Percentiles rank a stretch among this genome's conserved stretches.
Conservation (phyloP, 2,329 filamentous ascomycete genomes). For the Trichophyton simii region DNA sequence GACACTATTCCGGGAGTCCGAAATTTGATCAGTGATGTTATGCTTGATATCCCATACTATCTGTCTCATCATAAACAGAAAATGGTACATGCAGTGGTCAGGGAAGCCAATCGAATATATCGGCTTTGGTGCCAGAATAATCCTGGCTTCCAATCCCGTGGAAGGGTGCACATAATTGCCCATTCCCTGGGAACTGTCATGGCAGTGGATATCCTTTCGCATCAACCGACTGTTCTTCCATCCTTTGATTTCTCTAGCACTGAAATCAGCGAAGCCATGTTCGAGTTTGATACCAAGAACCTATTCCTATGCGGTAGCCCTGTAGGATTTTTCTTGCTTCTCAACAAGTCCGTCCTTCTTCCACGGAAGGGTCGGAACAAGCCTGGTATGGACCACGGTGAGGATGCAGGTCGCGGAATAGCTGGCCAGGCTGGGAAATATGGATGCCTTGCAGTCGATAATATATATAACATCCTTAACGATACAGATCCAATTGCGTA, state of each 20-base stretch:
- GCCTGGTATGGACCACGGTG: constrained; percentile 51
- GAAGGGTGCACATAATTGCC: constrained; percentile 80
- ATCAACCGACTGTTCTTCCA: constrained; percentile 65
- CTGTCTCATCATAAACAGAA: constrained; percentile 90
- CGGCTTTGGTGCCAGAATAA: constrained; percentile 91
- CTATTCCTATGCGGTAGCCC: constrained; percentile 85
- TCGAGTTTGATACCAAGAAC: constrained; percentile 86
- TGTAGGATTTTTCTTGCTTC: constrained; percentile 78
- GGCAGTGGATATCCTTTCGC: constrained; percentile 80
- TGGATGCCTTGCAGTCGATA: constrained; percentile 86
- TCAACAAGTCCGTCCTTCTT: constrained; percentile 59
- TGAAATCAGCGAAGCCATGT: constrained; percentile 43
- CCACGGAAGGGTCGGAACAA: constrained; percentile 68
- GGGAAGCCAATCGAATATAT: constrained; percentile 92
- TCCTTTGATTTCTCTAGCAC: constrained; percentile 29
- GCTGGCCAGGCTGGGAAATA: constrained; percentile 70
- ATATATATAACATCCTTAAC: constrained; percentile 87
- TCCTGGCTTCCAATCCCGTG: constrained; percentile 64
- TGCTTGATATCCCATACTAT: constrained; percentile 97
- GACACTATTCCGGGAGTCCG: constrained; percentile 83
- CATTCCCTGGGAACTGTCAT: constrained; percentile 93
- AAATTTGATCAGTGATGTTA: constrained; percentile 88
- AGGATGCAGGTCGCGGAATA: constrained; percentile 49
- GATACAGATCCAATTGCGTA: constrained; percentile 75
- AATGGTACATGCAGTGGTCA: constrained; percentile 80